These are phyloP conservation scores for Hypoxylon sp. DNA, from an alignment of 2,329 filamentous ascomycete genomes.

Conservation along the genomic window DNA sequence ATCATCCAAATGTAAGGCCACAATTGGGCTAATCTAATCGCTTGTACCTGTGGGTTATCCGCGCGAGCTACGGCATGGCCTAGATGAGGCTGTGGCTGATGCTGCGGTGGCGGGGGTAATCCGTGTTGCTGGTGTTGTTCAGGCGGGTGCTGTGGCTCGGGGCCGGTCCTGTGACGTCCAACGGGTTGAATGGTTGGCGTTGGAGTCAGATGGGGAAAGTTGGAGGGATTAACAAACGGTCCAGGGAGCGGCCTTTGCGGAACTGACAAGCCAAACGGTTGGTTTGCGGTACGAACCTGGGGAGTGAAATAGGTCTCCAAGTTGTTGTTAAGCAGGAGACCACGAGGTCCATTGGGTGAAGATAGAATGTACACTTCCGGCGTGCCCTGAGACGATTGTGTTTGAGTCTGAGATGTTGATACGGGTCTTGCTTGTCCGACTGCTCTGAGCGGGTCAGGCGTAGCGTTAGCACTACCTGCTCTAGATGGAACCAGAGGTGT, in stretches of 20 bases:
- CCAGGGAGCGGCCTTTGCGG: slow-evolving; percentile 27
- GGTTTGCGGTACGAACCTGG: slow-evolving; percentile 44
- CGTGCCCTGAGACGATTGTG: slow-evolving; percentile 46
- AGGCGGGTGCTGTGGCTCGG: slow-evolving; percentile 44
- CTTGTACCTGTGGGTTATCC: slow-evolving; percentile 51
- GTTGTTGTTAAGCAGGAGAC: slow-evolving; percentile 65
- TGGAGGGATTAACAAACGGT: slow-evolving; percentile 18
- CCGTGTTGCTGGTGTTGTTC: slow-evolving; percentile 49
- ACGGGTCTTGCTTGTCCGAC: slow-evolving; percentile 49
- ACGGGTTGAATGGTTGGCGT: slow-evolving; percentile 37
- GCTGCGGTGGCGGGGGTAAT: slow-evolving; percentile 47
- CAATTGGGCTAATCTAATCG: slow-evolving; percentile 58
- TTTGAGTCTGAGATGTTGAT: slow-evolving; percentile 41
- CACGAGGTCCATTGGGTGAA: slow-evolving; percentile 70
- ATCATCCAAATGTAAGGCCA: slow-evolving; percentile 74
- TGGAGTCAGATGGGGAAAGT: slow-evolving; percentile 33
- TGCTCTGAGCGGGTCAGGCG: slow-evolving; percentile 59
- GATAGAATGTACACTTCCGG: slow-evolving; percentile 71
- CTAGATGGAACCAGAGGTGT: slow-evolving; percentile 58
- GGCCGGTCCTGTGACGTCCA: slow-evolving; percentile 36
- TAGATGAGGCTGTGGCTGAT: slow-evolving; percentile 49
- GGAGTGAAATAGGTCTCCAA: slow-evolving; percentile 66
- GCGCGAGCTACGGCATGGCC: slow-evolving; percentile 48
- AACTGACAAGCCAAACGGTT: slow-evolving; percentile 29
- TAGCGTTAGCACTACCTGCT: slow-evolving; percentile 60